Conservation (phyloP, 495 filamentous ascomycete genomes). For the Venustampulla echinocandica region DNA sequence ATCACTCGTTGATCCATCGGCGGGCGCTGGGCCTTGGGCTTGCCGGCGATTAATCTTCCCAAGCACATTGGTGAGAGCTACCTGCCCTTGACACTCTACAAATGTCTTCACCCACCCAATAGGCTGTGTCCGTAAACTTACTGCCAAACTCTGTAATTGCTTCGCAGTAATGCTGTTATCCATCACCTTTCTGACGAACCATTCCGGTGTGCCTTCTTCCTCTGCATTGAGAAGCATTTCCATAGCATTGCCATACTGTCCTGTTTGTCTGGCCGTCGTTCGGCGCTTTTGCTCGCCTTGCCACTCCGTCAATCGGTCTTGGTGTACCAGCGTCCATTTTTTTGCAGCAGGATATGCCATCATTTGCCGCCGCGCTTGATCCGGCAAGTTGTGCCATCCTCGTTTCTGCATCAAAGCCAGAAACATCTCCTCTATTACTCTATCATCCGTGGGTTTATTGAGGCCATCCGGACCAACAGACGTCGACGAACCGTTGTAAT, state of each 20-base stretch:
- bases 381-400: constrained; percentile 94
- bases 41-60: constrained; percentile 85
- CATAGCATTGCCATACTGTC: constrained; percentile 42
- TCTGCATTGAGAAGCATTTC: constrained; percentile 65
- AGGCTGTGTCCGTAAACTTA: constrained; percentile 90
- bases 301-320: constrained; percentile 86
- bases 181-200: constrained; percentile 97
- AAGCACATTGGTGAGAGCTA: constrained; percentile 90
- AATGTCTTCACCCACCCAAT: constrained; percentile 97
- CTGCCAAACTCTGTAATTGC: constrained; percentile 81
- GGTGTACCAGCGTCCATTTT: constrained; percentile 96
- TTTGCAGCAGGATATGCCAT: constrained; percentile 84
- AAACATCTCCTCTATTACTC: constrained; percentile 85
- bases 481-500: constrained; percentile 19
- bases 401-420: constrained; percentile 92
- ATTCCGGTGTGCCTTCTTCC: constrained; percentile 93
- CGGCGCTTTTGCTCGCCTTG: constrained; percentile 89
- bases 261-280: constrained; percentile 55
- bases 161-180: constrained; percentile 89
- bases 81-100: constrained; percentile 94
- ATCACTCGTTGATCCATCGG: constrained; percentile 58
- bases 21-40: constrained; percentile 61
- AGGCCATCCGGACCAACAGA: constrained; percentile 53
- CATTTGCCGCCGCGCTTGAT: constrained; percentile 92
- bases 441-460: constrained; percentile 65